These are phyloP conservation scores for Vaccinium vitisidaea DNA, from an alignment of 148 eudicot species.

Conservation along the genomic window DNA sequence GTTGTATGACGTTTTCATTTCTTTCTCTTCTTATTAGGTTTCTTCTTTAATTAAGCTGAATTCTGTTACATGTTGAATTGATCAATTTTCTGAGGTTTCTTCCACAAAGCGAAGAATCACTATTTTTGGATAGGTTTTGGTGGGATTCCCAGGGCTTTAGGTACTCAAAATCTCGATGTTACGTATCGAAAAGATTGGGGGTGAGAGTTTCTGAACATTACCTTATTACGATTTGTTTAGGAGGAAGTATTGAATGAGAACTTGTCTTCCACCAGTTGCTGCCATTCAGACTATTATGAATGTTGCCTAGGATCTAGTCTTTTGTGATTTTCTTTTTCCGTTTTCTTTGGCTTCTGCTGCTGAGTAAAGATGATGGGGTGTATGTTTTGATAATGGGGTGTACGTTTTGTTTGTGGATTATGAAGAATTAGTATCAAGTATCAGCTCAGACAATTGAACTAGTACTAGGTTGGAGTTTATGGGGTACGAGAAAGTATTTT, in stretches of 20 bases:
- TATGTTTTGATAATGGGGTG: not conserved
- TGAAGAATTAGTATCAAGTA: not conserved
- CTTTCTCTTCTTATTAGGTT: not conserved
- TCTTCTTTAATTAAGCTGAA: not conserved
- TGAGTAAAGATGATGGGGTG: not conserved
- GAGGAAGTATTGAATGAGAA: conserved; percentile 50
- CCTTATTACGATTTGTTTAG: conserved; percentile 10
- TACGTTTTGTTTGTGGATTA: not conserved
- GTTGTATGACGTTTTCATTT: conserved; percentile 35
- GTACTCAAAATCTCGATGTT: conserved; percentile 25
- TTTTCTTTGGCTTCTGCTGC: not conserved
- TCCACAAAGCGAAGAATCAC: conserved; percentile 66
- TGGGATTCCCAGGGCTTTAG: conserved; percentile 66
- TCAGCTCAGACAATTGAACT: not conserved
- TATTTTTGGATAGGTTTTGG: conserved; percentile 77
- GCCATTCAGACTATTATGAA: conserved; percentile 31
- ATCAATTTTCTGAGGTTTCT: conserved; percentile 47
- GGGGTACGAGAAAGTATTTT: not conserved
- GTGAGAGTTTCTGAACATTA: not conserved
- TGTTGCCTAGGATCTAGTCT: not conserved
- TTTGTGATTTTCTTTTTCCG: not conserved
- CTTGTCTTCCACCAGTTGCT: conserved; percentile 28
- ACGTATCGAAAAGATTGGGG: not conserved
- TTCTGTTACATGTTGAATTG: not conserved
- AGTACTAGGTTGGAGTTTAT: not conserved